These are phyloP conservation scores for Candida tetrigidarum DNA, from an alignment of 1,139 yeast species.

Conservation along the genomic window DNA sequence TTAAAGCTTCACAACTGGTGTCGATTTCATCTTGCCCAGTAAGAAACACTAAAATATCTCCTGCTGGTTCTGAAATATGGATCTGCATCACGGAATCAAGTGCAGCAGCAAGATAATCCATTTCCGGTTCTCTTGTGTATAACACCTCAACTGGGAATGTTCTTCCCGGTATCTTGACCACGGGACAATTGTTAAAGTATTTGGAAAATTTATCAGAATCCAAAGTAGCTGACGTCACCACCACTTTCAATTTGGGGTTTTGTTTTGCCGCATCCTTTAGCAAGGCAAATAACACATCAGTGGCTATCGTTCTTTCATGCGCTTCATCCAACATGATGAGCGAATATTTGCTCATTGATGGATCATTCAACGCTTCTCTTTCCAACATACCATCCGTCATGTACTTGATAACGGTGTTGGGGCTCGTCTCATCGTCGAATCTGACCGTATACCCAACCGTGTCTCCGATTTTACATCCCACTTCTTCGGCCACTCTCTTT, in stretches of 20 bases:
- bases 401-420: constrained; percentile 80
- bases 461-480: constrained; percentile 89
- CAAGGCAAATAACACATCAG: constrained; percentile 96
- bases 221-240: constrained; percentile 96
- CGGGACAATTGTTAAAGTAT: constrained; percentile 89
- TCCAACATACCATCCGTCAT: constrained; percentile 99
- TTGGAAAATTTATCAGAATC: constrained; percentile 95
- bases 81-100: constrained; percentile 93
- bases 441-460: constrained; percentile 95
- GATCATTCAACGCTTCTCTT: constrained; percentile 98
- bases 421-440: constrained; percentile 86
- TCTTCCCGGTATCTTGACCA: constrained; percentile 96
- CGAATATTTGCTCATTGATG: constrained; percentile 74
- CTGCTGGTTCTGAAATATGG: constrained; percentile 95
- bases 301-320: constrained; percentile 95
- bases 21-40: constrained; percentile 99
- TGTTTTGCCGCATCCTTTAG: constrained; percentile 78
- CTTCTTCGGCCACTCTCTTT: constrained; percentile 93
- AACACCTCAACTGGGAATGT: constrained; percentile 97
- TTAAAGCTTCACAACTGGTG: constrained; percentile 87
- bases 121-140: constrained; percentile 95
- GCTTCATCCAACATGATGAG: constrained; percentile 97
- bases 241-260: constrained; percentile 87
- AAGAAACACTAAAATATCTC: constrained; percentile 85
- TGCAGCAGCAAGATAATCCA: constrained; percentile 94